These are phyloP conservation scores for Globomyces pollinis-pini DNA, from an alignment of 192 early-diverging fungal species.

Conservation along the genomic window DNA sequence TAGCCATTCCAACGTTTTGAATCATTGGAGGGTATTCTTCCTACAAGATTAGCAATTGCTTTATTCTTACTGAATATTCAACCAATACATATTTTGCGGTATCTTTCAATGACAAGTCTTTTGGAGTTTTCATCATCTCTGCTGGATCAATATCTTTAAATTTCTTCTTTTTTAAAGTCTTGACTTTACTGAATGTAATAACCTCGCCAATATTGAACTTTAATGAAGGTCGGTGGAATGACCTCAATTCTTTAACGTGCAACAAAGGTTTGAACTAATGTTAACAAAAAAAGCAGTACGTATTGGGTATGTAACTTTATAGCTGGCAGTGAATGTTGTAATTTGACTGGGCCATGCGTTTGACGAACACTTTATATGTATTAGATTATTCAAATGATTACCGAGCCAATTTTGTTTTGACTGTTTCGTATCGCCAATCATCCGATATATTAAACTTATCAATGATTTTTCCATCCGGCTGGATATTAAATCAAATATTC, in stretches of 20 bases:
- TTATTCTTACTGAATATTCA: too few relatives aligned
- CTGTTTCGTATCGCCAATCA: slow-evolving; percentile 76
- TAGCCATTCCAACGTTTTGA: slow-evolving; percentile 92
- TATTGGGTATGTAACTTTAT: slow-evolving; percentile 67
- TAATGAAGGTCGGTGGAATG: slow-evolving; percentile 80
- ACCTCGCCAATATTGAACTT: slow-evolving; percentile 50
- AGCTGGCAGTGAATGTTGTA: slow-evolving; percentile 85
- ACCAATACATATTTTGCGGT: slow-evolving; percentile 71
- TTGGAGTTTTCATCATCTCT: slow-evolving; percentile 66
- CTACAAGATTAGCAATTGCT: too few relatives aligned
- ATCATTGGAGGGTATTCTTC: slow-evolving; percentile 94
- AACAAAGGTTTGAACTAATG: slow-evolving; percentile 76
- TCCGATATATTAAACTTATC: slow-evolving; percentile 84
- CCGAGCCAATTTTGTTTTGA: slow-evolving; percentile 60
- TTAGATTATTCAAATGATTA: too few relatives aligned
- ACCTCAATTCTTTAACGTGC: slow-evolving; percentile 69
- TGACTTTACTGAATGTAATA: slow-evolving; percentile 71
- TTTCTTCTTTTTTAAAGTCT: slow-evolving; percentile 65
- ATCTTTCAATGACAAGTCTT: slow-evolving; percentile 87
- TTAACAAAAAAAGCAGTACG: slow-evolving; percentile 31
- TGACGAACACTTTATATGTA: too few relatives aligned
- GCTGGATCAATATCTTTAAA: slow-evolving; percentile 29
- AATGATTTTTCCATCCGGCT: slow-evolving; percentile 21
- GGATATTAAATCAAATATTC: slow-evolving; percentile 1
- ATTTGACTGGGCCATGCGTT: slow-evolving; percentile 72